These are phyloP conservation scores for Neoconidiobolus thromboides DNA, from an alignment of 371 early-diverging fungal species.

Conservation along the genomic window DNA sequence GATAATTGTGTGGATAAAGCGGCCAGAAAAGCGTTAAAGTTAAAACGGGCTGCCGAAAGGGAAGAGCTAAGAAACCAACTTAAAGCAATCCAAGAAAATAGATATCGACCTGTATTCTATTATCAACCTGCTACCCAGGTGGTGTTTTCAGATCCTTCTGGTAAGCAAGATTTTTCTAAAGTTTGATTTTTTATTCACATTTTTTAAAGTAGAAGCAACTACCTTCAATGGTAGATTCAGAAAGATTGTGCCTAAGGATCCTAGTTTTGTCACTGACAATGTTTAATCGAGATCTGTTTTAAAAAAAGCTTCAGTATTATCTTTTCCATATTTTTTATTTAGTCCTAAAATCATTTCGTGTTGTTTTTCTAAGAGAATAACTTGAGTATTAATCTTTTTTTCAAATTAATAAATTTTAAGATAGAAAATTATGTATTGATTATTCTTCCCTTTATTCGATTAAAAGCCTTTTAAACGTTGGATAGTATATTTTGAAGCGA, in stretches of 20 bases:
- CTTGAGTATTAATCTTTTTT: too few relatives aligned
- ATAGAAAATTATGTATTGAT: too few relatives aligned
- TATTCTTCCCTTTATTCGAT: too few relatives aligned
- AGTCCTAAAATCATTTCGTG: too few relatives aligned
- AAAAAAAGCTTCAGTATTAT: too few relatives aligned
- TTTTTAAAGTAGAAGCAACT: not conserved
- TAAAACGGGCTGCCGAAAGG: not conserved
- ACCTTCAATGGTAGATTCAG: not conserved
- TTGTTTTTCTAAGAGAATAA: too few relatives aligned
- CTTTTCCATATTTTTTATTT: too few relatives aligned
- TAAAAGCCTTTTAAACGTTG: too few relatives aligned
- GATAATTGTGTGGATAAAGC: not conserved
- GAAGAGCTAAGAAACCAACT: not conserved
- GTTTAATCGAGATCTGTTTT: not conserved
- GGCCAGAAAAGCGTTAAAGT: not conserved
- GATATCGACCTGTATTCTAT: not conserved
- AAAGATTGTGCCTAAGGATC: slow-evolving; percentile 1
- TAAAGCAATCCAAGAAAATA: not conserved
- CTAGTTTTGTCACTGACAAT: not conserved
- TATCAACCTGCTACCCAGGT: not conserved
- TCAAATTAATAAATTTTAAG: too few relatives aligned
- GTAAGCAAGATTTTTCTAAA: not conserved
- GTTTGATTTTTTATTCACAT: not conserved
- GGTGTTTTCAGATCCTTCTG: not conserved
- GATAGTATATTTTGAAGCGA: too few relatives aligned